These are phyloP conservation scores for Fusarium foetens DNA, from an alignment of 2,329 filamentous ascomycete genomes.

Conservation along the genomic window DNA sequence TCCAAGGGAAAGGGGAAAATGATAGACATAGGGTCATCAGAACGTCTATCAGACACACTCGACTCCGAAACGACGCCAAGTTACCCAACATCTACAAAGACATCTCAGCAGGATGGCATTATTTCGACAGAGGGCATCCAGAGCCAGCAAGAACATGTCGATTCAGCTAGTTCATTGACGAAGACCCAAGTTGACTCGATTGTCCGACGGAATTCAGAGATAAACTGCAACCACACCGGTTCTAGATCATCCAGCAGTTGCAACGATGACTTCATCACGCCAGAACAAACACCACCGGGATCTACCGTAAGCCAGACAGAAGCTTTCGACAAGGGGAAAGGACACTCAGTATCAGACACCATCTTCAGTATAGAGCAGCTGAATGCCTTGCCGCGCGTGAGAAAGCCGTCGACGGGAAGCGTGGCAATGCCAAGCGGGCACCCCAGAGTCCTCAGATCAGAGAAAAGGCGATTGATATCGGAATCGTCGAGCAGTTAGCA, in stretches of 20 bases:
- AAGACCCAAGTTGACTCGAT: neutral
- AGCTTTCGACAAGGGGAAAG: neutral
- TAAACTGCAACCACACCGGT: conserved; percentile 2
- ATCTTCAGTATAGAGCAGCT: neutral
- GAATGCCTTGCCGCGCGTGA: neutral
- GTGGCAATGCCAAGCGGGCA: neutral
- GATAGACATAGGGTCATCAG: conserved; percentile 10
- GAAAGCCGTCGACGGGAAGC: neutral
- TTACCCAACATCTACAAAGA: neutral
- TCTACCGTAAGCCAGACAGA: conserved; percentile 9
- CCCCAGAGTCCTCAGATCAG: conserved; percentile 4
- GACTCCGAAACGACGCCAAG: neutral
- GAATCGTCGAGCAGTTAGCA: conserved; percentile 24
- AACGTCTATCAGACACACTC: neutral
- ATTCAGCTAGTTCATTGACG: neutral
- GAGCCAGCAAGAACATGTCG: neutral
- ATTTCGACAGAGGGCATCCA: neutral
- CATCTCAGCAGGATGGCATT: conserved; percentile 14
- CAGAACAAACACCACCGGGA: conserved; percentile 8
- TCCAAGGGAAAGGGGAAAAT: conserved; percentile 39
- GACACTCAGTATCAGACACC: neutral
- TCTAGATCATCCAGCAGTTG: conserved; percentile 5
- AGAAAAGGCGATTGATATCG: conserved; percentile 3
- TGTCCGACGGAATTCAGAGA: neutral
- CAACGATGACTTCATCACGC: conserved; percentile 21